phyloP scores from a whole-genome alignment of 306 rosid species.

The Luffa acutangula region DNA sequence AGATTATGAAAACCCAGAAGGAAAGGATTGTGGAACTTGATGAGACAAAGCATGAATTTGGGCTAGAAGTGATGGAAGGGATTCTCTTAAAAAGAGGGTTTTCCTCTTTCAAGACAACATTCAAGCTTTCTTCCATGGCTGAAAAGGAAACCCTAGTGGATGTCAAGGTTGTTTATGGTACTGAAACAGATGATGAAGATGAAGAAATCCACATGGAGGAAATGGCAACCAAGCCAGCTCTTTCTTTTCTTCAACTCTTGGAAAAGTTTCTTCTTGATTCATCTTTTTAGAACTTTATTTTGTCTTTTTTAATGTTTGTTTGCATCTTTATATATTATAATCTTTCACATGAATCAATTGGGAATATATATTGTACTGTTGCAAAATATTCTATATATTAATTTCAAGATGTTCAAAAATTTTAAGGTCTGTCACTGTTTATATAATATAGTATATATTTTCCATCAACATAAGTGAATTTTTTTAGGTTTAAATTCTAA shows the following conservation, averaged over 20 bases:
- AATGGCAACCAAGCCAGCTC: slow-evolving; percentile 23
- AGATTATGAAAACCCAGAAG: slow-evolving; percentile 22
- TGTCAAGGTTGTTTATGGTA: slow-evolving; percentile 37
- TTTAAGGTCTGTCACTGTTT: no score
- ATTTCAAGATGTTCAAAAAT: background rate
- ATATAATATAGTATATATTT: no score
- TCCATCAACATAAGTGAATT: no score
- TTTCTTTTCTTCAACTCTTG: slow-evolving; percentile 24
- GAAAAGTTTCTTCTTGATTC: slow-evolving; percentile 24
- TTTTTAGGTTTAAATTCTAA: no score
- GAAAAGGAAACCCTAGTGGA: slow-evolving; percentile 32
- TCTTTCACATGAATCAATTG: background rate
- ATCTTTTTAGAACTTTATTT: background rate
- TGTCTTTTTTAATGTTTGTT: background rate
- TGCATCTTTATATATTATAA: background rate
- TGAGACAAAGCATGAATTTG: slow-evolving; percentile 30
- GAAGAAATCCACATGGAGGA: slow-evolving; percentile 15
- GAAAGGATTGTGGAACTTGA: slow-evolving; percentile 51
- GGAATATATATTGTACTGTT: background rate
- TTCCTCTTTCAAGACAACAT: slow-evolving; percentile 40
- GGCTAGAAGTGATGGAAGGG: slow-evolving; percentile 50
- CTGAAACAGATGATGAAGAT: slow-evolving; percentile 18
- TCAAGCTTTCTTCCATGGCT: slow-evolving; percentile 23
- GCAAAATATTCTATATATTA: background rate
- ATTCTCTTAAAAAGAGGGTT: slow-evolving; percentile 39